A percentile compares a stretch with the other conserved stretches of the same genome.
Evolutionary conservation across 768 basidiomycete genomes (phyloP).

Genomic region (Leccinum subtestaceum): DNA sequence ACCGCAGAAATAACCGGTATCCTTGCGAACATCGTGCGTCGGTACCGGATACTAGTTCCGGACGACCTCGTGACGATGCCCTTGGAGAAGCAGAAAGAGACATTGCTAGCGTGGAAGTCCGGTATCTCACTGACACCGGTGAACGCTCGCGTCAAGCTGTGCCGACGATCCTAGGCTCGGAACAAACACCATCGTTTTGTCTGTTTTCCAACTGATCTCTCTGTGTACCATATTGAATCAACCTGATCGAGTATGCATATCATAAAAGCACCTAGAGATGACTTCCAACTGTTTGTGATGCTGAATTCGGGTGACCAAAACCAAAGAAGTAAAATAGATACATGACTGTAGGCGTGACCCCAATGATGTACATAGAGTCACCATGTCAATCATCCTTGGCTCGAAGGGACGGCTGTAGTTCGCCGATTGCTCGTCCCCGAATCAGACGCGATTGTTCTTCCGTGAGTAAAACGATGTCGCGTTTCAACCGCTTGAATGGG

Average conservation of each 20-base stretch:
- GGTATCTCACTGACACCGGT: constrained; percentile 36
- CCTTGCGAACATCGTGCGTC: constrained; percentile 42
- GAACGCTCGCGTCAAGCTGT: constrained; percentile 26
- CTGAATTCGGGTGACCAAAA: background rate
- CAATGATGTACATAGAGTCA: background rate
- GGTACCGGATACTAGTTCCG: constrained; percentile 41
- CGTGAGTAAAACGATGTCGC: constrained; percentile 45
- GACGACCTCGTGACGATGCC: constrained; percentile 30
- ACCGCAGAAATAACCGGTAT: constrained; percentile 40
- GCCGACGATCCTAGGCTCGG: constrained; percentile 11
- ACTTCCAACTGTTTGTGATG: background rate
- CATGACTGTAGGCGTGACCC: no score
- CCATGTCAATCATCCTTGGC: background rate
- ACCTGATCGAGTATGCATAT: background rate
- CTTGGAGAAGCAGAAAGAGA: constrained; percentile 33
- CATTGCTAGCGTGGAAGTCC: constrained; percentile 37
- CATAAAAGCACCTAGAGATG: background rate
- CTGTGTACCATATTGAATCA: background rate
- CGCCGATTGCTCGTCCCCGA: constrained; percentile 18
- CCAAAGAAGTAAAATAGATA: background rate
- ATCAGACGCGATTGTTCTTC: constrained; percentile 39
- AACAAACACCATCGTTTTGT: background rate
- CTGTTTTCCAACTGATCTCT: background rate
- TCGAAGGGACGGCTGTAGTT: constrained; percentile 5
- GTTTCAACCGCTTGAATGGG: constrained; percentile 45